Percentiles rank a stretch among this genome's conserved stretches.
phyloP scores from a whole-genome alignment of 495 filamentous ascomycete species.

The Niebla homalea region DNA sequence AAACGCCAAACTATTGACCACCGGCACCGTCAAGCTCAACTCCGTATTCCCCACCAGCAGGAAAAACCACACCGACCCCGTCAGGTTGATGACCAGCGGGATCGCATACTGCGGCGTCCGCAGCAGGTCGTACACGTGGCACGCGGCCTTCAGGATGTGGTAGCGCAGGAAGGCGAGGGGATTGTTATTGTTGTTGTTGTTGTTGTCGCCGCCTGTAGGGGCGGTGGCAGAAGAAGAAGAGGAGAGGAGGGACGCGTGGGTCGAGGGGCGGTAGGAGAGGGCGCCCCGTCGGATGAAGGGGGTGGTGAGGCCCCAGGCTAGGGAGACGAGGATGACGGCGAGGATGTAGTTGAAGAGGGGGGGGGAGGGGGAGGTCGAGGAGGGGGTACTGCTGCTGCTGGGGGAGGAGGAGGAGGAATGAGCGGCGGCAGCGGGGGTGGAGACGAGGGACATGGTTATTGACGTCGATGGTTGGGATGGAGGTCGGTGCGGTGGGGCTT shows the following conservation, averaged over 20 bases:
- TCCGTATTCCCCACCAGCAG: slow-evolving; percentile 86
- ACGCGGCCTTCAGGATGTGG: slow-evolving; percentile 44
- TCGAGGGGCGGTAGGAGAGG: slow-evolving; percentile 35
- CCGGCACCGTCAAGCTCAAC: slow-evolving; percentile 82
- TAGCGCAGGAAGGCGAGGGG: background rate
- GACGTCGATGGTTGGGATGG: too few species aligned
- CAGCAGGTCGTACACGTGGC: slow-evolving; percentile 66
- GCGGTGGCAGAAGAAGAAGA: slow-evolving; percentile 14
- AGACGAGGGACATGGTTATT: background rate
- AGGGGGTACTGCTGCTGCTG: slow-evolving; percentile 3
- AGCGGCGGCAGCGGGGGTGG: background rate
- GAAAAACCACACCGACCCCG: slow-evolving; percentile 96
- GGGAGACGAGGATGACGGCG: slow-evolving; percentile 80
- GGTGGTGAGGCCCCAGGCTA: slow-evolving; percentile 65
- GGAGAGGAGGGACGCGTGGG: slow-evolving; percentile 6
- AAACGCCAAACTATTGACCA: slow-evolving; percentile 88
- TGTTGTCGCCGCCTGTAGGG: too few species aligned
- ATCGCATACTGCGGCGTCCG: slow-evolving; percentile 70
- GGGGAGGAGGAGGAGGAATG: slow-evolving; percentile 3
- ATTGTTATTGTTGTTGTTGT: too few species aligned
- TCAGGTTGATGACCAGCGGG: slow-evolving; percentile 78
- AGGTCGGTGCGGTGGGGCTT: too few species aligned
- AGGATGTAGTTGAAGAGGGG: slow-evolving; percentile 65
- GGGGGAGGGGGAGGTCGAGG: slow-evolving; percentile 29
- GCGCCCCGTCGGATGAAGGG: slow-evolving; percentile 48